Evolutionary conservation across 2,329 filamentous ascomycete species (phyloP).

Genomic region (Colletotrichum abscissum): DNA sequence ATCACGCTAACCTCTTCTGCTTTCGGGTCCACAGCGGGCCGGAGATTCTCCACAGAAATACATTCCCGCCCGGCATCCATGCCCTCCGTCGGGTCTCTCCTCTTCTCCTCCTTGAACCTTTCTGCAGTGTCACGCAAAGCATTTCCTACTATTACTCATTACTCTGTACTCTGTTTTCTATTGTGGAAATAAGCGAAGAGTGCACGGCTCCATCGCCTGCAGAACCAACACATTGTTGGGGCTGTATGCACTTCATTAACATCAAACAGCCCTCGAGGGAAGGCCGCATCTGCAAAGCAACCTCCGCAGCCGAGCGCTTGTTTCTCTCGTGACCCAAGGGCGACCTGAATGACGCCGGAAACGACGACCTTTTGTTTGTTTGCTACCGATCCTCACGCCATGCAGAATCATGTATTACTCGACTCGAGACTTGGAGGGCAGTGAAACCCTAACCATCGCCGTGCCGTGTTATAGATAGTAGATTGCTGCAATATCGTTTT

Average conservation of each 20-base stretch:
- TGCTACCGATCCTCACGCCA: not conserved
- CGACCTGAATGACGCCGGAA: not conserved
- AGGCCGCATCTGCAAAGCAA: not conserved
- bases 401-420: not conserved
- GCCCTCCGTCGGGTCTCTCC: no score
- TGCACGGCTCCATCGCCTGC: not conserved
- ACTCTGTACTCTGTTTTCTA: not conserved
- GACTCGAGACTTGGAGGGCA: not conserved
- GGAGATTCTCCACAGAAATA: constrained; percentile 13
- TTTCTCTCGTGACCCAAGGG: not conserved
- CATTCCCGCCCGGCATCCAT: not conserved
- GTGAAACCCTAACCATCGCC: not conserved
- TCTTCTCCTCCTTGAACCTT: not conserved
- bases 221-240: not conserved
- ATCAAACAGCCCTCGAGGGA: not conserved
- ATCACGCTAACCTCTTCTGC: constrained; percentile 6
- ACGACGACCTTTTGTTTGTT: not conserved
- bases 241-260: not conserved
- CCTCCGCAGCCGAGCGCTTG: not conserved
- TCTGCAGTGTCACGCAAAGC: not conserved
- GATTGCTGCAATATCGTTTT: not conserved
- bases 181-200: not conserved
- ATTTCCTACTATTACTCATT: not conserved
- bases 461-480: not conserved
- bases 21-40: constrained; percentile 22